Base-by-base conservation (phyloP, 2,329 filamentous ascomycete species). In the Diaporthe aspalathi region DNA sequence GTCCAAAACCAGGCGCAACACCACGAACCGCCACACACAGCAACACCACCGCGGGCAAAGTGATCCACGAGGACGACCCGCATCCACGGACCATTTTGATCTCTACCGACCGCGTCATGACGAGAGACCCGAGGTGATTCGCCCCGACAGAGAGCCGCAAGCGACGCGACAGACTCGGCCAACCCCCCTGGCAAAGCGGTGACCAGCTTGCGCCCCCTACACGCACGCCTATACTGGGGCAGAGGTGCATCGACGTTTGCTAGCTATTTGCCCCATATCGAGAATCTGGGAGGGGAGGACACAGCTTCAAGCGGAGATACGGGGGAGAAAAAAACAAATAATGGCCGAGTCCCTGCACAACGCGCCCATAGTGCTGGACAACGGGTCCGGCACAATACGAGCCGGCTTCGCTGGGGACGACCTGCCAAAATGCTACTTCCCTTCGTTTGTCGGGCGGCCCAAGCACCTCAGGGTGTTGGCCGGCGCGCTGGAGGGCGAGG, bases 311-410 rank as follows among this genome's bases (percentile, higher is more conserved):
- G n/a, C 29, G 56, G 32, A 35, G 32, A 35, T 35, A 35, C 32
- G n/a, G n/a, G n/a, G n/a, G 52, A 60, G 62, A 32, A 70, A 76
- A 72, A 22, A 60, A 57, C 27, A 70, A 76, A 72, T n/a, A 24
- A 90, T 90, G 88, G 83, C 87, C 73, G 88, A 90, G 75, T 85
- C 85, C 70, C 90, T 98, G 70, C 96, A 98, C 87, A 99, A 99
- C 87, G 95, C 94, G 76, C 95, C 96, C 72, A 97, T 99, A 82
- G 96, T 99, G 80, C 93, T 99, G 79, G 96, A 99, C 89, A 99
- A 99, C 85, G 96, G 96, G 79, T 98, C 95, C 76, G 96, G 96
- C 75, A 99, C 96, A 5, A 98, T 99, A 80, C 91, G 97, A 81
- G 96, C 96, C 68, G 96, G 96, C 27, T 99, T 98, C 81, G 96